phyloP scores from a whole-genome alignment of 106 monocot species.

The Phalaenopsis equestris region DNA sequence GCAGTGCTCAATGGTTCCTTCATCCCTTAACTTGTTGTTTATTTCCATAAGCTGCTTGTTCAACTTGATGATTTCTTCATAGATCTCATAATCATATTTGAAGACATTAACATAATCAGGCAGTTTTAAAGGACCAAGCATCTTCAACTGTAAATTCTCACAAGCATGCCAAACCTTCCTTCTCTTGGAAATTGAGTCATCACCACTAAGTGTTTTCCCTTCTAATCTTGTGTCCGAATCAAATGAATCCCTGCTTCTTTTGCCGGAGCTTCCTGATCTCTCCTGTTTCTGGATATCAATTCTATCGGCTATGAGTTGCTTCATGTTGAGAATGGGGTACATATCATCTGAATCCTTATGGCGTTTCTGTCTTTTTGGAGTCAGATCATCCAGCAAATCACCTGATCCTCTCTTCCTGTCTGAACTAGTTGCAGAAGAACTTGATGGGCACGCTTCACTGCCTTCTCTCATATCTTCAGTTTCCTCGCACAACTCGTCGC shows the following conservation, averaged over 20 bases:
- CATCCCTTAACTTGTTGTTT: conserved; percentile 12
- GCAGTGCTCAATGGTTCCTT: conserved; percentile 15
- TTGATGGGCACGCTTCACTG: background rate
- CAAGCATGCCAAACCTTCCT: conserved; percentile 17
- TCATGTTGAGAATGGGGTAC: background rate
- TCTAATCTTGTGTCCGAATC: conserved; percentile 5
- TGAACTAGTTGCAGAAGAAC: background rate
- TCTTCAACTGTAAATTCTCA: conserved; percentile 13
- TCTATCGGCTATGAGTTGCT: background rate
- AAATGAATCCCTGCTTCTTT: conserved; percentile 14
- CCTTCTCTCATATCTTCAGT: background rate
- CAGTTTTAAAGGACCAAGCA: conserved; percentile 25
- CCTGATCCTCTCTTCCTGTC: conserved; percentile 4
- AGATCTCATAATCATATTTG: background rate
- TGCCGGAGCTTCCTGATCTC: conserved; percentile 20
- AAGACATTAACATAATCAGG: conserved; percentile 18
- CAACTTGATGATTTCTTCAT: conserved; percentile 20
- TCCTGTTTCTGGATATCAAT: conserved; percentile 4
- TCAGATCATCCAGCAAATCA: background rate
- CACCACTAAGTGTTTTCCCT: background rate
- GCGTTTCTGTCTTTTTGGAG: background rate
- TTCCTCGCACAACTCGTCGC: background rate
- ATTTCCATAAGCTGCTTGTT: conserved; percentile 19
- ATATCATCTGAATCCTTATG: background rate
- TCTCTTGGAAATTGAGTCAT: conserved; percentile 9